Percentiles rank a stretch among this genome's conserved stretches.
Conservation (phyloP, 139 green algal species). For the Spirogloea muscicola region DNA sequence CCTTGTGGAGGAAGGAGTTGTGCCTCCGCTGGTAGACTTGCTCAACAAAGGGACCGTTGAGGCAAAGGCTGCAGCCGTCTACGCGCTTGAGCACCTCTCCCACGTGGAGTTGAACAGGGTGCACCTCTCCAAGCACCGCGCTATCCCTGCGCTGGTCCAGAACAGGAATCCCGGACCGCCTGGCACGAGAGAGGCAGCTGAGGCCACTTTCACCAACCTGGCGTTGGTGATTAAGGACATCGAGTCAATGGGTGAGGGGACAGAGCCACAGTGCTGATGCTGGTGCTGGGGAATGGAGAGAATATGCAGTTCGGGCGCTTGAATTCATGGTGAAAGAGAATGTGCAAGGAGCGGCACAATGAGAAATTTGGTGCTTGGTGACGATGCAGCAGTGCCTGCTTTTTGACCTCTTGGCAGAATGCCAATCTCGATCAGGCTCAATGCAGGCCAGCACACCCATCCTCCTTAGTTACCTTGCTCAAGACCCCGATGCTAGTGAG, state of each 20-base stretch:
- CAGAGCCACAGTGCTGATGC: constrained; percentile 18
- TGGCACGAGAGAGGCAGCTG: constrained; percentile 11
- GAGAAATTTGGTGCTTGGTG: constrained; percentile 2
- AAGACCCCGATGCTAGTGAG: constrained; percentile 1
- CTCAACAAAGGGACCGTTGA: constrained; percentile 18
- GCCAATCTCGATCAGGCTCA: too few relatives aligned
- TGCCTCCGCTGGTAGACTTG: constrained; percentile 20
- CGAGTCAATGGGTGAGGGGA: constrained; percentile 29
- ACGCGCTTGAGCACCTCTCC: constrained; percentile 33
- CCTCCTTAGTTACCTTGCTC: constrained; percentile 24
- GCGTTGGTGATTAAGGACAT: constrained; percentile 32
- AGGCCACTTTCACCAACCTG: constrained; percentile 25
- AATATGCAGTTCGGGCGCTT: constrained; percentile 31
- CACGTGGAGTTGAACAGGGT: constrained; percentile 33
- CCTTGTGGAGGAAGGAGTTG: constrained; percentile 22
- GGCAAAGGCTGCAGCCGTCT: constrained; percentile 6
- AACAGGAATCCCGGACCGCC: not conserved
- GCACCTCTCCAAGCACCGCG: constrained; percentile 12
- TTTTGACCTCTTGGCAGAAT: constrained; percentile 26
- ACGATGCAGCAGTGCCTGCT: constrained; percentile 22
- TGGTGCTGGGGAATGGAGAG: constrained; percentile 23
- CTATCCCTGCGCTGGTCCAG: constrained; percentile 20
- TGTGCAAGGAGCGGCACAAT: constrained; percentile 18
- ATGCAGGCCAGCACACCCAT: constrained; percentile 2
- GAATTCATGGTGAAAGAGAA: constrained; percentile 30